Base-by-base conservation (phyloP, 257 asterid genomes). In the Petunia axillaris region DNA sequence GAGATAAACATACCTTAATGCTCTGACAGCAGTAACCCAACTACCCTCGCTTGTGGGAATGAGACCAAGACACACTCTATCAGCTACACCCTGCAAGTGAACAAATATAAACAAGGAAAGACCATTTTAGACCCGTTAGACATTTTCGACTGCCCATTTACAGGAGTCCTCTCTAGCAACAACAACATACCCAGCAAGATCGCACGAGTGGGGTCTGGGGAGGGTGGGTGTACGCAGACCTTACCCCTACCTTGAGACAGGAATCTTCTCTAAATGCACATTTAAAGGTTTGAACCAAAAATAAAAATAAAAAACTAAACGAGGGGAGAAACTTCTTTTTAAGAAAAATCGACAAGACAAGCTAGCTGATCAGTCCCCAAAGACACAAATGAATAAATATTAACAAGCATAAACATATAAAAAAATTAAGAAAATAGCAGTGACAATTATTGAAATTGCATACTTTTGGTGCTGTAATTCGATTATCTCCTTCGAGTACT, bases 21-120 rank as follows among this genome's bases (percentile, higher is more conserved):
- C 97, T 83, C 91, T 88, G 52, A 92, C 98, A n/a, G 94, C 98
- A 54, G 93, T 89, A 39, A 37, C 88, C 98, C 98, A 96, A 85
- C 99, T 96, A 50, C 91, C 90, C 87, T 94, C 97, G 43, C 99
- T 96, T 52, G 97, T 89, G 3, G 98, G 99, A 81, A 96, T 80
- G 82, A 96, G 98, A 50, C 98, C 99, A 40, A 96, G 98, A 80
- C 95, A 94, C 68, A 96, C 97, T 83, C 97, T 90, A 85, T 94
- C 92, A 54, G 98, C 98, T 80, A 94, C 93, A 84, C 98, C 98
- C 99, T 96, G 92, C 62, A 48, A 85, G 57, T 50, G 77, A 80
- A 79, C n/a, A 48, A 82, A 81, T 35, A 15, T 3, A 67, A 43
- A n/a, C 63, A 57, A 14, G 13, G 62, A 55, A 55, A 55, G 13